phyloP scores from a whole-genome alignment of 192 early-diverging fungal species.

The Oehlia diaphana region DNA sequence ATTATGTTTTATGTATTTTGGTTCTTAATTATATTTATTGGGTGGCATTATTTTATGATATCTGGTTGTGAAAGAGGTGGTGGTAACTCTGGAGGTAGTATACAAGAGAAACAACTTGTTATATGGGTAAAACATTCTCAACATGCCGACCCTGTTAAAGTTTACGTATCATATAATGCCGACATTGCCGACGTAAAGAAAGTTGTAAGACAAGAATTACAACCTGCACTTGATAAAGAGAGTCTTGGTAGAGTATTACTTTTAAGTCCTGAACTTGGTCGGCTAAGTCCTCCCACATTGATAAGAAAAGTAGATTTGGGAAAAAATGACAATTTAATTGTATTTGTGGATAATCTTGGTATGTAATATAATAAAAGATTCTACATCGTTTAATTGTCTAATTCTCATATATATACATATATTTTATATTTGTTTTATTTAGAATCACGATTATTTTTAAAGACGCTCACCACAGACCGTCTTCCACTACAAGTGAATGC shows the following conservation, averaged over 20 bases:
- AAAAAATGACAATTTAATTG: constrained; percentile 17
- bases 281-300: constrained; percentile 3
- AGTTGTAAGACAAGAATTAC: constrained; percentile 27
- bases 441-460: constrained; percentile 22
- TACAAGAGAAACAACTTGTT: constrained; percentile 10
- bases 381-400: no score
- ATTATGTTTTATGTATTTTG: not conserved
- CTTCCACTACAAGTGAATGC: constrained; percentile 30
- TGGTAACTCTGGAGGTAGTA: not conserved
- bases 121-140: constrained; percentile 29
- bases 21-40: not conserved
- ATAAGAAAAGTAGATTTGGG: constrained; percentile 15
- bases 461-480: constrained; percentile 21
- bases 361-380: not conserved
- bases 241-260: constrained; percentile 30
- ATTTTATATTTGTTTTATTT: not conserved
- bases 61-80: not conserved
- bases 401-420: no score
- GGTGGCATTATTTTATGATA: not conserved
- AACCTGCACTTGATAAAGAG: constrained; percentile 28
- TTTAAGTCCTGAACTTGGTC: constrained; percentile 25
- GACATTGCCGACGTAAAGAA: constrained; percentile 34
- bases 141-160: constrained; percentile 30
- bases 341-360: constrained; percentile 34
- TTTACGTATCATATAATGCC: constrained; percentile 25